Evolutionary conservation across 257 asterid genomes (phyloP).

Genomic region (Parsonsia alboflavescens): DNA sequence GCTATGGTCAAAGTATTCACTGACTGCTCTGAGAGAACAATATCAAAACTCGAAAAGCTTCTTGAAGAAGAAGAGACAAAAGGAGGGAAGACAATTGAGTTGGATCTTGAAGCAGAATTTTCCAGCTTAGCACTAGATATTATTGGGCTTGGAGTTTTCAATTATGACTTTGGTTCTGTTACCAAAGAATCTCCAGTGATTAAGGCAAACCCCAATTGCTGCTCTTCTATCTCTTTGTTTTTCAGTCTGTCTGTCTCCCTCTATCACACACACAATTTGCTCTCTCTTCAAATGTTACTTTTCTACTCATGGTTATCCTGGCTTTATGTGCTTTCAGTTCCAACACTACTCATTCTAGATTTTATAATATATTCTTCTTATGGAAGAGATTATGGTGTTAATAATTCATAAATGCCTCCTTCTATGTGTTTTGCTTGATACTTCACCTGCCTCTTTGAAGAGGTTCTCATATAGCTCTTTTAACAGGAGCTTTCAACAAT

Average conservation of each 20-base stretch:
- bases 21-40: constrained; percentile 73
- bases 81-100: constrained; percentile 47
- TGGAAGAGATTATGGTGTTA: background rate
- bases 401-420: background rate
- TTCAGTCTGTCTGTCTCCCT: constrained; percentile 4
- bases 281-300: background rate
- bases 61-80: constrained; percentile 44
- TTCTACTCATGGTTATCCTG: background rate
- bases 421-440: background rate
- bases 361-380: constrained; percentile 1
- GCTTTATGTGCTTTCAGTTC: constrained; percentile 4
- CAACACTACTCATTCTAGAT: background rate
- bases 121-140: constrained; percentile 94
- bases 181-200: constrained; percentile 94
- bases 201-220: constrained; percentile 43
- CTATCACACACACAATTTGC: background rate
- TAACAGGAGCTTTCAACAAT: background rate
- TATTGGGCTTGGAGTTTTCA: constrained; percentile 89
- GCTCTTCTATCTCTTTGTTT: background rate
- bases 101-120: constrained; percentile 94
- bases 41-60: constrained; percentile 59
- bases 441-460: background rate
- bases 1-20: constrained; percentile 87
- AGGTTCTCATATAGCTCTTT: background rate
- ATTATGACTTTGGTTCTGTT: constrained; percentile 92